A percentile compares a stretch with the other conserved stretches of the same genome.
phyloP scores from a whole-genome alignment of 768 basidiomycete species.

The Suillus fuscotomentosus region DNA sequence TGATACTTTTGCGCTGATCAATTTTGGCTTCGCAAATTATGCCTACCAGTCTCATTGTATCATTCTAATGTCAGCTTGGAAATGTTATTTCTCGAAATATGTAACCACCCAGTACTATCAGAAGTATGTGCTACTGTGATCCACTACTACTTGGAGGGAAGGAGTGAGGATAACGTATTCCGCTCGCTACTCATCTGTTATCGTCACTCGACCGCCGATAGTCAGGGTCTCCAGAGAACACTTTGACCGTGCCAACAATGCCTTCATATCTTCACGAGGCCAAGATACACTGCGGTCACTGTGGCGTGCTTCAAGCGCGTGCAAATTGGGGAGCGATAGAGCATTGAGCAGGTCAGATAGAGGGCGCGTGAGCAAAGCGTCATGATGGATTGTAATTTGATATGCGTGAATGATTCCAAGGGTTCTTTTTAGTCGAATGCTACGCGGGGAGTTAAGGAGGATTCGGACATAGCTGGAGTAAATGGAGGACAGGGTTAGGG shows the following conservation, averaged over 20 bases:
- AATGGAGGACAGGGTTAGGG: constrained; percentile 1
- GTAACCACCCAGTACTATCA: background rate
- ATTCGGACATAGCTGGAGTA: constrained; percentile 20
- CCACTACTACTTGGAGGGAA: constrained; percentile 12
- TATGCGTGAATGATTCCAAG: constrained; percentile 9
- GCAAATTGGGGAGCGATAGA: constrained; percentile 16
- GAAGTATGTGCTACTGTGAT: background rate
- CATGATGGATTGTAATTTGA: constrained; percentile 6
- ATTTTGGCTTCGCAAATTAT: too few species aligned
- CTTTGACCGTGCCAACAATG: constrained; percentile 19
- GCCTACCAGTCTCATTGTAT: too few species aligned
- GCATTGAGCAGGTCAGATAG: constrained; percentile 12
- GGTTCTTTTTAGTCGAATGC: background rate
- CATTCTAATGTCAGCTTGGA: too few species aligned
- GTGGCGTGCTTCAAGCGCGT: constrained; percentile 9
- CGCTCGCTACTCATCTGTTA: constrained; percentile 14
- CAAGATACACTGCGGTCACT: constrained; percentile 1
- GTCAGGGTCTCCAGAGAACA: constrained; percentile 21
- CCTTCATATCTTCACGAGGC: constrained; percentile 13
- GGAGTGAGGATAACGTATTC: constrained; percentile 16
- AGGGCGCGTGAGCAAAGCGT: background rate
- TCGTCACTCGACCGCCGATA: constrained; percentile 11
- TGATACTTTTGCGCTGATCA: background rate
- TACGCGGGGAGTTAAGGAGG: constrained; percentile 11
- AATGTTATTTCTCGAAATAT: background rate